A percentile compares a stretch with the other conserved stretches of the same genome.
Evolutionary conservation across 495 filamentous ascomycete species (phyloP).

Genomic region (Talaromyces trachyspermus): DNA sequence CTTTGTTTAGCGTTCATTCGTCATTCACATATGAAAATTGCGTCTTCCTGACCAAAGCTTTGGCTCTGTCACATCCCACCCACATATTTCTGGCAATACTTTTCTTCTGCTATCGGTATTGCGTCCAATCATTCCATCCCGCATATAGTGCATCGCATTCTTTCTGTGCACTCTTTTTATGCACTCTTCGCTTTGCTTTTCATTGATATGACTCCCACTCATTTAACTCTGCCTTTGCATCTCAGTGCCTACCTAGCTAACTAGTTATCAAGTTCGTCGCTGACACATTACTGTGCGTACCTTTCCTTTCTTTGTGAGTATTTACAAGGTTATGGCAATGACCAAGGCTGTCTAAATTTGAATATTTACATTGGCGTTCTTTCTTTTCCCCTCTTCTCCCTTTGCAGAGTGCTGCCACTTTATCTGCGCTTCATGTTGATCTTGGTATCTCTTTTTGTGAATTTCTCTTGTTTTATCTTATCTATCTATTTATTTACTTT

Average conservation of each 20-base stretch:
- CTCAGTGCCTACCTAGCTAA: not conserved
- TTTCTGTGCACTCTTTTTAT: not conserved
- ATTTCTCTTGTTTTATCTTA: not conserved
- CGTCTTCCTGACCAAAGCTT: not conserved
- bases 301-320: conserved; percentile 6
- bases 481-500: not conserved
- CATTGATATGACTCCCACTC: conserved; percentile 3
- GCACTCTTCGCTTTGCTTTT: conserved; percentile 1
- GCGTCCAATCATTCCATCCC: conserved; percentile 1
- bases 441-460: conserved; percentile 7
- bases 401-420: conserved; percentile 1
- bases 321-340: not conserved
- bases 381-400: not conserved
- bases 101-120: conserved; percentile 6
- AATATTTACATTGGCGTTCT: conserved; percentile 8
- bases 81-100: conserved; percentile 6
- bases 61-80: conserved; percentile 3
- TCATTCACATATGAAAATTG: not conserved
- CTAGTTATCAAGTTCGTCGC: not conserved
- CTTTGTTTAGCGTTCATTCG: not conserved
- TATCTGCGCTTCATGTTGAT: conserved; percentile 8
- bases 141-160: not conserved
- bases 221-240: not conserved
- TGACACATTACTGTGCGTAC: not conserved
- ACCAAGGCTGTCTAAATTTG: not conserved